phyloP scores from a whole-genome alignment of 1,284 basidiomycete species.

The Malassezia restricta region DNA sequence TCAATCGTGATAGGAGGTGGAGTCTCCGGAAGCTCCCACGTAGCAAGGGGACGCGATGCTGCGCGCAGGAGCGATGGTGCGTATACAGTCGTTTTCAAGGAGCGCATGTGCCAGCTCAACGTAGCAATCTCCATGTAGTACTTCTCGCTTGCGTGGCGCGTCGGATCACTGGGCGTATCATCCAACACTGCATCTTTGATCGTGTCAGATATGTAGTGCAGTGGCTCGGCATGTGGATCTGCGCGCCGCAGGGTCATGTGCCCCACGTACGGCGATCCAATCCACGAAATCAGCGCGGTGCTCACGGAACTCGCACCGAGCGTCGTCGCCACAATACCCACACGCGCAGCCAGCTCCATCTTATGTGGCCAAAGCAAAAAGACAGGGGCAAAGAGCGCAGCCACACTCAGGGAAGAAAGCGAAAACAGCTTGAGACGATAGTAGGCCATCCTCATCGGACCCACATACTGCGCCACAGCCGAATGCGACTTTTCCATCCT shows the following conservation, averaged over 20 bases:
- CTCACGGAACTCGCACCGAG: constrained; percentile 60
- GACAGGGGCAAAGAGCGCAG: constrained; percentile 61
- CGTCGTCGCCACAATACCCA: constrained; percentile 59
- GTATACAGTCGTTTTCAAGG: constrained; percentile 59
- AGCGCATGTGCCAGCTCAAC: constrained; percentile 55
- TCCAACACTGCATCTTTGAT: constrained; percentile 5
- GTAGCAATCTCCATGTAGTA: constrained; percentile 58
- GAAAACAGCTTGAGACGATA: constrained; percentile 70
- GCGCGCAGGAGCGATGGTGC: constrained; percentile 61
- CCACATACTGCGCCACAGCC: constrained; percentile 46
- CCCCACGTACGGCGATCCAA: constrained; percentile 53
- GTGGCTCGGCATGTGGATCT: neutral
- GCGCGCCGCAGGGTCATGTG: constrained; percentile 41
- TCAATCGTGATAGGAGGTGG: constrained; percentile 16
- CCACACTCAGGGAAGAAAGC: constrained; percentile 61
- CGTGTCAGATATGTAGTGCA: constrained; percentile 13
- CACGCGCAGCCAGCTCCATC: constrained; percentile 59
- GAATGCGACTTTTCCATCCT: neutral
- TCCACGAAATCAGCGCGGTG: constrained; percentile 65
- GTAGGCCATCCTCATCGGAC: constrained; percentile 62
- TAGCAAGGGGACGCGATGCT: constrained; percentile 62
- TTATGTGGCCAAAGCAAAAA: constrained; percentile 67
- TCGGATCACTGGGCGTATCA: constrained; percentile 13
- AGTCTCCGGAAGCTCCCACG: constrained; percentile 50
- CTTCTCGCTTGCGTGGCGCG: constrained; percentile 9